These are phyloP conservation scores for Carpinus fangiana DNA, from an alignment of 306 rosid species.

Conservation along the genomic window DNA sequence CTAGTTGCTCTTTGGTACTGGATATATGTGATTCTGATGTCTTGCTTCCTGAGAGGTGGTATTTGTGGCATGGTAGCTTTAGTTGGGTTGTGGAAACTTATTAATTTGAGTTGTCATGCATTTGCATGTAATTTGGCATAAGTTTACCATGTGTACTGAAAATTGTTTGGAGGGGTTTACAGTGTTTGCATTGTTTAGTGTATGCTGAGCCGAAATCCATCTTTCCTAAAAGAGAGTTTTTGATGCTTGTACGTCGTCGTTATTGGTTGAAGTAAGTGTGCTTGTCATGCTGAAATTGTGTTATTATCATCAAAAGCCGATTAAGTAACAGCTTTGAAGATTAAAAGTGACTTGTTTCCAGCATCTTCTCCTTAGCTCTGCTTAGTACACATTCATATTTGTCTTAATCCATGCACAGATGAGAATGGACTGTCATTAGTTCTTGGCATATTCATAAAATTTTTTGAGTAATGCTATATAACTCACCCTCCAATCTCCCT, in stretches of 20 bases:
- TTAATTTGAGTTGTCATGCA: background rate
- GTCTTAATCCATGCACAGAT: background rate
- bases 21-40: background rate
- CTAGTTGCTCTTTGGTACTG: background rate
- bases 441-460: background rate
- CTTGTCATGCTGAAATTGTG: background rate
- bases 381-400: background rate
- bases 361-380: background rate
- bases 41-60: background rate
- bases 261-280: background rate
- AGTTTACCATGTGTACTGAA: background rate
- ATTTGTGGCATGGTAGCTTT: background rate
- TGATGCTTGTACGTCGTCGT: background rate
- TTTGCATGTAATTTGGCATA: background rate
- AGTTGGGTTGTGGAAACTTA: background rate
- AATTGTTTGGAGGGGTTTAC: background rate
- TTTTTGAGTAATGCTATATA: no score
- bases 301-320: background rate
- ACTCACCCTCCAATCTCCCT: no score
- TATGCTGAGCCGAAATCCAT: background rate
- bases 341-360: background rate
- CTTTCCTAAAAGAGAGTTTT: background rate
- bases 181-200: background rate
- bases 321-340: background rate
- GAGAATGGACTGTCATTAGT: background rate